These are phyloP conservation scores for Gossypium herbaceum DNA, from an alignment of 345 rosid genomes.

Conservation along the genomic window DNA sequence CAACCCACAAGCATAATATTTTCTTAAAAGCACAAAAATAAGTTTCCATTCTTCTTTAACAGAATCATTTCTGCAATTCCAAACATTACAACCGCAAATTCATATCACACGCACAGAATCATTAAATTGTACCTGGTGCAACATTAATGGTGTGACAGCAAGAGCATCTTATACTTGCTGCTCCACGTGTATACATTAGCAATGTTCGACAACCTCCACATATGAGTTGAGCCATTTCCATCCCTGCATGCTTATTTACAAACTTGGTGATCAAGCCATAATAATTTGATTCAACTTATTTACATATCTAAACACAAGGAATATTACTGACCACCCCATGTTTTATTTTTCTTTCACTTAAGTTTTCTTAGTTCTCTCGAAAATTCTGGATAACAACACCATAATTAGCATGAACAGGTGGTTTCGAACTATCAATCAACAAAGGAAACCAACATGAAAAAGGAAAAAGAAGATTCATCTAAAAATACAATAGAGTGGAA, in stretches of 20 bases:
- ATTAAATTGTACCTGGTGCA: conserved; percentile 52
- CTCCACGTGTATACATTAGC: conserved; percentile 86
- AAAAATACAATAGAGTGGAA: background rate
- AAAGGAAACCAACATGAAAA: background rate
- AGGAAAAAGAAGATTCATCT: background rate
- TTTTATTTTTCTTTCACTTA: background rate
- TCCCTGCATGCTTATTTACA: conserved; percentile 33
- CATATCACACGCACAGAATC: background rate
- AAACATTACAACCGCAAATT: background rate
- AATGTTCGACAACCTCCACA: conserved; percentile 90
- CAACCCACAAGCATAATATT: background rate
- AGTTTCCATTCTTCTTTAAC: background rate
- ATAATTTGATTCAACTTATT: background rate
- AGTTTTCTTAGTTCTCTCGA: background rate
- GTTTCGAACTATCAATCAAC: background rate
- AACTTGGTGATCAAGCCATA: conserved; percentile 5
- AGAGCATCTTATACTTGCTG: conserved; percentile 89
- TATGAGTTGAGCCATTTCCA: conserved; percentile 83
- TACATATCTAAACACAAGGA: background rate
- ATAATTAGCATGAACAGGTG: background rate
- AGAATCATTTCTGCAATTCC: background rate
- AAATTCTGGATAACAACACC: background rate
- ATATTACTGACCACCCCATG: background rate
- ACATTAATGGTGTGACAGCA: conserved; percentile 83
- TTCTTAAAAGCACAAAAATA: background rate